Percentiles rank a stretch among this genome's conserved stretches.
Evolutionary conservation across 106 monocot species (phyloP).

Genomic region (Hemerocallis citrina): DNA sequence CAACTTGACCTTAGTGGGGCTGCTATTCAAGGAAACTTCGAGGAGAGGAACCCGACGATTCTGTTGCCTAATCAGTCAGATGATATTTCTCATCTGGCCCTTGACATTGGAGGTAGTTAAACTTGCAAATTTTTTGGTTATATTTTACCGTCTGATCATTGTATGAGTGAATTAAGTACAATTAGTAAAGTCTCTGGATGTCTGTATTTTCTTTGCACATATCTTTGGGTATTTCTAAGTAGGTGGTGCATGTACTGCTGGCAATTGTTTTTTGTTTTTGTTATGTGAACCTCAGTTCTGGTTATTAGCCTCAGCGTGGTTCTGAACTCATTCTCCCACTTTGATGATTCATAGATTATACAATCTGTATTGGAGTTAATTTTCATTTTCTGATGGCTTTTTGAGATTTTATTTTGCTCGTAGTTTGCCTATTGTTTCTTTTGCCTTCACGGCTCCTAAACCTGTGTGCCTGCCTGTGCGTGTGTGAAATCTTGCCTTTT

Average conservation of each 20-base stretch:
- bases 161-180: neutral
- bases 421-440: neutral
- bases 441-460: neutral
- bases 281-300: neutral
- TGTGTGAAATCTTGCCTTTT: neutral
- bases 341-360: neutral
- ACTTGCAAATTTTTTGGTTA: neutral
- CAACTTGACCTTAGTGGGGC: conserved; percentile 83
- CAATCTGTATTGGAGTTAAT: neutral
- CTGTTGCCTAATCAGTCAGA: conserved; percentile 92
- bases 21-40: conserved; percentile 75
- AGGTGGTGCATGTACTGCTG: neutral
- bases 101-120: conserved; percentile 80
- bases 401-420: neutral
- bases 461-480: neutral
- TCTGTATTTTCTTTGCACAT: neutral
- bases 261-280: neutral
- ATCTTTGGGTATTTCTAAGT: neutral
- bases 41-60: conserved; percentile 90
- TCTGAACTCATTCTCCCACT: neutral
- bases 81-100: conserved; percentile 89
- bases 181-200: neutral
- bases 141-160: neutral
- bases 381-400: neutral
- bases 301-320: neutral